Percentiles rank a stretch among this genome's conserved stretches.
Conservation (phyloP, 2,329 filamentous ascomycete genomes). For the Aureobasidium sp. region DNA sequence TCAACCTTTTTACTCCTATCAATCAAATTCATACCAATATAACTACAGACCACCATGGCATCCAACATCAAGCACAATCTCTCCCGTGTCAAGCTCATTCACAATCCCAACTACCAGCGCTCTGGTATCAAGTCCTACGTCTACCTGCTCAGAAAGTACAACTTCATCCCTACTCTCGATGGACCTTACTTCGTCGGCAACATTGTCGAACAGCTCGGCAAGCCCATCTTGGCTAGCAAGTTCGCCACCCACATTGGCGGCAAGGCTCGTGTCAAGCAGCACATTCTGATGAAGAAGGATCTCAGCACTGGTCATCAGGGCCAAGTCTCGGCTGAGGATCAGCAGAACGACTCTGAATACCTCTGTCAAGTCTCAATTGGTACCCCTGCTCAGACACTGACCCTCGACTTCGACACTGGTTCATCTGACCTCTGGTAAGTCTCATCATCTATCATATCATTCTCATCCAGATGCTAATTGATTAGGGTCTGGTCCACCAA, state of each 20-base stretch:
- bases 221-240: conserved; percentile 29
- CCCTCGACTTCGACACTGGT: conserved; percentile 64
- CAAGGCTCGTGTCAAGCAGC: conserved; percentile 38
- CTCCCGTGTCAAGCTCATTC: conserved; percentile 23
- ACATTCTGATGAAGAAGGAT: conserved; percentile 43
- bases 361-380: conserved; percentile 59
- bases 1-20: conserved; percentile 16
- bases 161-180: conserved; percentile 54
- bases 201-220: conserved; percentile 43
- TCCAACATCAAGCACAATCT: conserved; percentile 19
- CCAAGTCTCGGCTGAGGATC: conserved; percentile 44
- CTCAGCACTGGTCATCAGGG: conserved; percentile 25
- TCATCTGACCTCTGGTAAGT: conserved; percentile 58
- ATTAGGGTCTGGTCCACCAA: conserved; percentile 25
- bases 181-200: conserved; percentile 54
- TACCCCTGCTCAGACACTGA: conserved; percentile 53
- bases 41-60: conserved; percentile 19
- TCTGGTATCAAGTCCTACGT: conserved; percentile 28
- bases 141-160: conserved; percentile 31
- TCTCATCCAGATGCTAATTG: neutral
- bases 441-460: too few species aligned
- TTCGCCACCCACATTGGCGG: conserved; percentile 35
- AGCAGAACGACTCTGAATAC: conserved; percentile 61
- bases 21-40: conserved; percentile 11
- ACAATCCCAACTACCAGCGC: conserved; percentile 25